Evolutionary conservation across 2,329 filamentous ascomycete species (phyloP), one percentile per base, ranked within the genome.

Genomic region (Colletotrichum simmondsii): DNA sequence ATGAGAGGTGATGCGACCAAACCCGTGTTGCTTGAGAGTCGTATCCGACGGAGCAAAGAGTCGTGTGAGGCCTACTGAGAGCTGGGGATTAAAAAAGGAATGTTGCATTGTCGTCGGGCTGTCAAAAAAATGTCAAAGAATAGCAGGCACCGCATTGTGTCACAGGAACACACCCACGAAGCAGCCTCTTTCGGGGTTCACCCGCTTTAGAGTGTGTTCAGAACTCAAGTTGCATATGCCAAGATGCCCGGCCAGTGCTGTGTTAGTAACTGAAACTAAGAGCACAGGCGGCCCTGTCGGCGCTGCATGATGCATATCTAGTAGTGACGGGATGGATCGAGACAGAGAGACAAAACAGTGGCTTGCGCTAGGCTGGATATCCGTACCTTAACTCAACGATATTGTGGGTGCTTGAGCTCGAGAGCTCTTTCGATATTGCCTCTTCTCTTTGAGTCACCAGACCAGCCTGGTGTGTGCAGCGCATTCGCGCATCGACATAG

Each of bases 291-390:
- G 24, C 53, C 42, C 30, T 22, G 24, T 58, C 67, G 53, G 42
- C 60, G 61, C 53, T 24, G 16, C 37, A 30, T 58, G 52, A 22
- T 30, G 67, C 58, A 49, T 22, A 10, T 10, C 49, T 37, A 4
- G 30, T 65, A 30, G 54, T 28, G 7, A 12, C 49, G 67, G 52
- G 35, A 42, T 59, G 52, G 35, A 42, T 59, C 24, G 42, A 52
- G n/a, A 62, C 24, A 30, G 30, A 66, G n/a, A 70, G 32, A 54
- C 62, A 56, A 70, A 37, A 54, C 30, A 56, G 62, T 42, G 67
- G 54, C 67, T 59, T 66, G 67, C 42, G 61, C 59, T 53, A 58
- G 54, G 42, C 30, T 32, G 22, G 24, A 30, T 32, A 42, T 19
- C 14, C 37, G 2, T 42, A 66, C 35, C 53, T 66, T 52, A 54